Evolutionary conservation across 805 yeast species (phyloP).

Genomic region (Metschnikowia sp.): DNA sequence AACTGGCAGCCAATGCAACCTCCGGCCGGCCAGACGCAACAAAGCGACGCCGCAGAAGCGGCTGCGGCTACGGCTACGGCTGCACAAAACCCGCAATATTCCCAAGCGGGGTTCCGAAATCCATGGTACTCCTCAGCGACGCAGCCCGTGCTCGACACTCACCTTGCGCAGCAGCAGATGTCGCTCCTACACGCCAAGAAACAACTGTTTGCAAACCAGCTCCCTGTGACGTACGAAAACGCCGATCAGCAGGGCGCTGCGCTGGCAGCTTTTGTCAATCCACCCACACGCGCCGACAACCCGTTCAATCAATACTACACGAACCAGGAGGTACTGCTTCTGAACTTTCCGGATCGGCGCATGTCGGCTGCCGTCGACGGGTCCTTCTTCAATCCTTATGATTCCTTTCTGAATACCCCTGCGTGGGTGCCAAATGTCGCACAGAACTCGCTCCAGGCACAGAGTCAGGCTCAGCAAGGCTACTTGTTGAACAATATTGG

Average conservation of each 20-base stretch:
- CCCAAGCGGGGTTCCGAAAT: constrained; percentile 33
- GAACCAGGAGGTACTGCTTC: constrained; percentile 33
- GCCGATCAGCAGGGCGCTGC: constrained; percentile 21
- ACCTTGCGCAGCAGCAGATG: constrained; percentile 12
- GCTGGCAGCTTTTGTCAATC: constrained; percentile 29
- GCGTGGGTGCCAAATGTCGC: constrained; percentile 4
- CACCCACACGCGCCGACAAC: constrained; percentile 44
- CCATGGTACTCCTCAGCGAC: constrained; percentile 39
- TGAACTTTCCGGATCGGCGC: constrained; percentile 28
- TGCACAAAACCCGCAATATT: constrained; percentile 1
- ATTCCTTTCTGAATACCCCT: not conserved
- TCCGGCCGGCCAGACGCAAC: constrained; percentile 1
- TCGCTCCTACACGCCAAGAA: constrained; percentile 28
- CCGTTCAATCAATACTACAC: constrained; percentile 43
- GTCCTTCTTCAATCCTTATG: constrained; percentile 21
- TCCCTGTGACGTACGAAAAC: constrained; percentile 51
- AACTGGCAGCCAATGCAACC: not conserved
- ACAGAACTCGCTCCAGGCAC: not conserved
- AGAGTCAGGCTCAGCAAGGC: not conserved
- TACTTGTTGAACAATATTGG: constrained; percentile 1
- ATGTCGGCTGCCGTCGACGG: constrained; percentile 39
- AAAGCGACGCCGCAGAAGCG: not conserved
- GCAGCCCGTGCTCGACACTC: constrained; percentile 14
- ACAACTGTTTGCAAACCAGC: constrained; percentile 36
- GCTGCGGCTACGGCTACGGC: not conserved